Conservation (phyloP, 1,284 basidiomycete species). For the Trichosporon faecale region DNA sequence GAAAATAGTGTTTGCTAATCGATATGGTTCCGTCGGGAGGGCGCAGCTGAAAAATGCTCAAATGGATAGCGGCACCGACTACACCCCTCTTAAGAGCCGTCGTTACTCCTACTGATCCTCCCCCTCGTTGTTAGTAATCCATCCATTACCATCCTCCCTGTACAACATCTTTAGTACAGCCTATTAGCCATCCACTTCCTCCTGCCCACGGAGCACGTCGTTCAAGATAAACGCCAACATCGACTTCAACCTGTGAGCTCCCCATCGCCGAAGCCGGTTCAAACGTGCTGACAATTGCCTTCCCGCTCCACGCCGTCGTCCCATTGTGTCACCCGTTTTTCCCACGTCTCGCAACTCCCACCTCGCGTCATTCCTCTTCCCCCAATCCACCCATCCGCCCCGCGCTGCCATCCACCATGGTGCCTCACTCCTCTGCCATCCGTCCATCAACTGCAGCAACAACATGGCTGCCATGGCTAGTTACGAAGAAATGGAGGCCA, state of each 20-base stretch:
- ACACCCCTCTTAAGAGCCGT: constrained; percentile 1
- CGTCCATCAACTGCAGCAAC: neutral
- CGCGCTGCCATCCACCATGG: constrained; percentile 13
- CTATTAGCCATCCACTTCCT: constrained; percentile 1
- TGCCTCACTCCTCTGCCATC: neutral
- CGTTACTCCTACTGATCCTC: neutral
- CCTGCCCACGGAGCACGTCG: constrained; percentile 4
- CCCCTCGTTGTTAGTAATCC: constrained; percentile 9
- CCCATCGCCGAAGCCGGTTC: neutral
- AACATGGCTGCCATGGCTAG: constrained; percentile 11
- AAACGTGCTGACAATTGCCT: neutral
- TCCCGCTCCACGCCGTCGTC: neutral
- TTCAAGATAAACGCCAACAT: constrained; percentile 21
- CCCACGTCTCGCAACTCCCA: neutral
- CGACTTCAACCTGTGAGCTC: constrained; percentile 16
- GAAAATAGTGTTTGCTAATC: neutral
- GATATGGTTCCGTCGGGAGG: neutral
- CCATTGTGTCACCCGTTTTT: neutral
- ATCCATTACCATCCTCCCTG: constrained; percentile 9
- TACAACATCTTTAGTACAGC: neutral
- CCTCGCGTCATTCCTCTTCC: neutral
- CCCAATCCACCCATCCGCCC: neutral
- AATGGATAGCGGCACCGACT: neutral
- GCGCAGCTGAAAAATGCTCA: neutral
- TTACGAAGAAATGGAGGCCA: constrained; percentile 50